These are phyloP conservation scores for Henningerozyma blattae DNA, from an alignment of 805 yeast genomes.

Conservation along the genomic window DNA sequence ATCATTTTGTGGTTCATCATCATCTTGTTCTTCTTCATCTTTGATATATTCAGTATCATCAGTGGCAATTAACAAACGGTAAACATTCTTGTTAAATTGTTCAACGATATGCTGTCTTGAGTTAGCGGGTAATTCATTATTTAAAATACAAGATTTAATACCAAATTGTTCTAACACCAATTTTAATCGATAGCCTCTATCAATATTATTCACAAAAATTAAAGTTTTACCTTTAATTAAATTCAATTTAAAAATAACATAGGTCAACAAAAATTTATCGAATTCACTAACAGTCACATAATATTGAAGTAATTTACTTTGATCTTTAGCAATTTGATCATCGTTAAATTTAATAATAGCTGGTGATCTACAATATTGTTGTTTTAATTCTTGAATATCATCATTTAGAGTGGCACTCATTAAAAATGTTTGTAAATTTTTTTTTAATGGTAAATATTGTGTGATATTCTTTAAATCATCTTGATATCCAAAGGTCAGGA, in stretches of 20 bases:
- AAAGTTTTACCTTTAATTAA: constrained; percentile 85
- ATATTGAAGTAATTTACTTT: constrained; percentile 63
- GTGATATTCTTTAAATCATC: constrained; percentile 69
- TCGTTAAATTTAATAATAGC: constrained; percentile 74
- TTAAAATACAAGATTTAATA: constrained; percentile 73
- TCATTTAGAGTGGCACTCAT: constrained; percentile 95
- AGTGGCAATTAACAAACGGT: constrained; percentile 82
- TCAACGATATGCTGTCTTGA: constrained; percentile 93
- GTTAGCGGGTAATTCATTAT: constrained; percentile 85
- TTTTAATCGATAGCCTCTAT: constrained; percentile 87
- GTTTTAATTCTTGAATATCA: constrained; percentile 67
- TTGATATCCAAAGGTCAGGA: constrained; percentile 79
- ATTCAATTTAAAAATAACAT: constrained; percentile 81
- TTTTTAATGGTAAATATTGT: constrained; percentile 53
- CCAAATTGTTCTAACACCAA: constrained; percentile 93
- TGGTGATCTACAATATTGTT: constrained; percentile 67
- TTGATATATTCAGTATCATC: constrained; percentile 65
- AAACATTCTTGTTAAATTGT: constrained; percentile 83
- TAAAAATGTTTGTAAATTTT: constrained; percentile 72
- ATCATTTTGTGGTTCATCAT: too few relatives aligned
- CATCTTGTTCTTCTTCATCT: constrained; percentile 35
- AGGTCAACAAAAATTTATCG: constrained; percentile 82
- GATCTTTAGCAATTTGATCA: constrained; percentile 40
- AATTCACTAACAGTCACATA: constrained; percentile 79
- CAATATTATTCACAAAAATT: constrained; percentile 85